phyloP scores from a whole-genome alignment of 202 grass and related monocot species.

The Setaria viridis region DNA sequence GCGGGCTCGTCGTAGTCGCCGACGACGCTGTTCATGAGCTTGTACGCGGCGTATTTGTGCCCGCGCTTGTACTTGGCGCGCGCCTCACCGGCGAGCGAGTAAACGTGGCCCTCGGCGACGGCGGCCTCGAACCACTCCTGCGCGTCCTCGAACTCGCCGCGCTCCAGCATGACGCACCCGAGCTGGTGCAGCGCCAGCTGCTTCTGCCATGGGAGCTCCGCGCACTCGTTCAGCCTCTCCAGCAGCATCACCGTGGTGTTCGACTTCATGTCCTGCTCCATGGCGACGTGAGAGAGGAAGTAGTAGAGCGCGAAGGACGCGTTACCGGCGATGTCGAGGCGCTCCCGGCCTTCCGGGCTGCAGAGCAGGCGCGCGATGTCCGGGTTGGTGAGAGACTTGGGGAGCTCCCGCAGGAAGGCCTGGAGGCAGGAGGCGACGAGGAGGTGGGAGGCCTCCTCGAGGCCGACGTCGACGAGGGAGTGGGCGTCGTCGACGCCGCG shows the following conservation, averaged over 20 bases:
- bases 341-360: slow-evolving; percentile 74
- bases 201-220: slow-evolving; percentile 72
- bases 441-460: slow-evolving; percentile 77
- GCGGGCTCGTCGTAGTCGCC: slow-evolving; percentile 60
- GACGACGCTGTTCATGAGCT: slow-evolving; percentile 75
- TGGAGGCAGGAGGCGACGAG: slow-evolving; percentile 87
- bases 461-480: slow-evolving; percentile 74
- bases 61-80: slow-evolving; percentile 90
- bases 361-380: slow-evolving; percentile 77
- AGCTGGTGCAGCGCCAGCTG: slow-evolving; percentile 84
- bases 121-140: slow-evolving; percentile 86
- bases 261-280: slow-evolving; percentile 88
- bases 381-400: slow-evolving; percentile 66
- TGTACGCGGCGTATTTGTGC: slow-evolving; percentile 94
- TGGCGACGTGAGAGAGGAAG: slow-evolving; percentile 82
- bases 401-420: slow-evolving; percentile 93
- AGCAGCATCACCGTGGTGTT: slow-evolving; percentile 89
- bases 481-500: slow-evolving; percentile 63
- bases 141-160: slow-evolving; percentile 89
- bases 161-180: slow-evolving; percentile 89
- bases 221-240: slow-evolving; percentile 75
- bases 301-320: slow-evolving; percentile 87
- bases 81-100: slow-evolving; percentile 77
- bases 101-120: slow-evolving; percentile 75
- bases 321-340: slow-evolving; percentile 69